These are phyloP conservation scores for Elsinoe batatas DNA, from an alignment of 2,329 filamentous ascomycete genomes.

Conservation along the genomic window DNA sequence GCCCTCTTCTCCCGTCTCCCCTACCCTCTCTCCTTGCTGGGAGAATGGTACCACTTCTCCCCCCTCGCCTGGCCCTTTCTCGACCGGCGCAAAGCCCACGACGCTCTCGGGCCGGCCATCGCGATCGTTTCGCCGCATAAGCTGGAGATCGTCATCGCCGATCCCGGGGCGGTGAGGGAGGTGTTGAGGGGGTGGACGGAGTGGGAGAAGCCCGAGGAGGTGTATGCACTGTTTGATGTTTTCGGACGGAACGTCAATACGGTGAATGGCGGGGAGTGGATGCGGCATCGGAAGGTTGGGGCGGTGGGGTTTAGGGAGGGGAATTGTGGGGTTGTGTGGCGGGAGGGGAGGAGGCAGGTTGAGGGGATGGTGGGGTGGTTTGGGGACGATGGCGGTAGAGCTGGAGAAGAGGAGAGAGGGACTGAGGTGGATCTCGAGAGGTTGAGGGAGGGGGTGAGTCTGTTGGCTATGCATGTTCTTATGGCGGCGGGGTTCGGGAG, in stretches of 20 bases:
- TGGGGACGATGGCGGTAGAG: background rate
- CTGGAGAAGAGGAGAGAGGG: background rate
- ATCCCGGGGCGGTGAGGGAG: background rate
- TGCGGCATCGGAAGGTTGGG: background rate
- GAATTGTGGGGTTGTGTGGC: background rate
- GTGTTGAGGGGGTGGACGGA: background rate
- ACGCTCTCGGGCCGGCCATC: background rate
- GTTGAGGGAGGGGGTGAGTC: background rate
- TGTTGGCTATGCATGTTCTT: slow-evolving; percentile 3
- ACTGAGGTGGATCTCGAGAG: background rate
- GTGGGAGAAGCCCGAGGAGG: background rate
- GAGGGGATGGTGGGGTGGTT: background rate
- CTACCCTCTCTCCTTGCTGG: background rate
- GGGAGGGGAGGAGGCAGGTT: background rate
- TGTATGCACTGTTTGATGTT: background rate
- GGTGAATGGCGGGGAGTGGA: background rate
- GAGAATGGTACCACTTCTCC: background rate
- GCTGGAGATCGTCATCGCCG: slow-evolving; percentile 2
- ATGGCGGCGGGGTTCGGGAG: slow-evolving; percentile 4
- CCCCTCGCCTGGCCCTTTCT: background rate
- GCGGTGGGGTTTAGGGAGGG: background rate
- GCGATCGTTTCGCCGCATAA: background rate
- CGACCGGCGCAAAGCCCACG: background rate
- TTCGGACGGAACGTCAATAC: background rate
- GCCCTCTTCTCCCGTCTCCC: background rate